phyloP scores from a whole-genome alignment of 2,329 filamentous ascomycete species.

The Thielaviopsis cerberus region DNA sequence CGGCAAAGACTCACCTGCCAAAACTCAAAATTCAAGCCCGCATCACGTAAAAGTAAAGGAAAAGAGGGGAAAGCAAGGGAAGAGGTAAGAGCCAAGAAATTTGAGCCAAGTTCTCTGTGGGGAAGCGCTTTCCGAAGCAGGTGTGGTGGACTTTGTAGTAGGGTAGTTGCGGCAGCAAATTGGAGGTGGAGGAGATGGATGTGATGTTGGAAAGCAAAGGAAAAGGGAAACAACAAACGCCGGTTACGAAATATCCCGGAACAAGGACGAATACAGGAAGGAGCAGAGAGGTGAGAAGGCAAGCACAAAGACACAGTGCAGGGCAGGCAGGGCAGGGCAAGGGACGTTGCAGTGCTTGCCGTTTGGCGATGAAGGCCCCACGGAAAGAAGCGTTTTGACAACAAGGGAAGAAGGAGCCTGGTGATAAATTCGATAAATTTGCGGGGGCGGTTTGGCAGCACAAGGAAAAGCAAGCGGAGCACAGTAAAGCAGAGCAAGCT shows the following conservation, averaged over 20 bases:
- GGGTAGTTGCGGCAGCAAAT: neutral
- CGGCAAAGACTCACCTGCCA: neutral
- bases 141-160: neutral
- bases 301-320: neutral
- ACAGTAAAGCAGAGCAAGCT: too few species aligned
- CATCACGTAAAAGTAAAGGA: neutral
- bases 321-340: neutral
- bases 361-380: neutral
- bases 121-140: constrained; percentile 3
- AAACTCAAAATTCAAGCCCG: neutral
- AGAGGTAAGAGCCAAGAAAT: neutral
- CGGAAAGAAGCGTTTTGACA: neutral
- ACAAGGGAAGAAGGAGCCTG: neutral
- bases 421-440: neutral
- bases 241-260: neutral
- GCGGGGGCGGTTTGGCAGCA: too few species aligned
- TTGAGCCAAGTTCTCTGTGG: neutral
- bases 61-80: neutral
- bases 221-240: neutral
- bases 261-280: neutral
- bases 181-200: neutral
- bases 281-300: neutral
- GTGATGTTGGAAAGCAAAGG: too few species aligned
- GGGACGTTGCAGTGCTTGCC: neutral
- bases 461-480: too few species aligned